Evolutionary conservation across 129 eudicot species (phyloP), one percentile per base, ranked within the genome.

Genomic region (Chrysanthemum lavandulifolium): DNA sequence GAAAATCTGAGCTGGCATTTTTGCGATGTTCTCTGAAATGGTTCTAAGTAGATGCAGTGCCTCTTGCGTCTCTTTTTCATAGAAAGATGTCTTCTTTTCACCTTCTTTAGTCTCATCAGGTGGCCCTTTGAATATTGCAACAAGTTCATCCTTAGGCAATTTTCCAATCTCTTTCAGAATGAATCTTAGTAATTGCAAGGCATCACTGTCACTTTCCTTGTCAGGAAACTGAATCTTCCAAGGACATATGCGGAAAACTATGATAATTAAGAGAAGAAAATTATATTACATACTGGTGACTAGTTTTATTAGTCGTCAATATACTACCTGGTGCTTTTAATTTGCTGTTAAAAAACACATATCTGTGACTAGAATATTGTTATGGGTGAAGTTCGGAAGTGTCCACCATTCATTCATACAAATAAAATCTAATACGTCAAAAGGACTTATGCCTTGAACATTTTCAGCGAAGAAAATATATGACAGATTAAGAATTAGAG

Each of bases 161-260:
- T 61, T 61, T 27, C 27, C 66, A 61, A 61, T 61, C 19, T 61
- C 66, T 27, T 15, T 40, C 66, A 36, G 31, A 61, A 61, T 61
- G 45, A 61, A 23, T 27, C 47, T 12, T 61, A 61, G 66, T 61
- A 61, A 61, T 16, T 61, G 66, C 66, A 61, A 40, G 66, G 66
- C 66, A 13, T 61, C 43, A 61, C 66, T 12, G 14, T 27, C 43
- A 61, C 66, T 61, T 27, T 61, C 18, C 45, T 11, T 10, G 31
- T 61, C 47, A 23, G 66, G 66, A 27, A 61, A 23, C 31, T 14
- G 14, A 13, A 23, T 40, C 45, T 23, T 61, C 45, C 27, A 40
- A 61, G 10, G 66, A 61, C 47, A 27, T 61, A 27, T 31, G 19
- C 16, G 43, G 19, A 8, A 61, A 2, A 27, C 14, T 27, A 61